These are phyloP conservation scores for Mallotus japonicus DNA, from an alignment of 441 rosid species.

Conservation along the genomic window DNA sequence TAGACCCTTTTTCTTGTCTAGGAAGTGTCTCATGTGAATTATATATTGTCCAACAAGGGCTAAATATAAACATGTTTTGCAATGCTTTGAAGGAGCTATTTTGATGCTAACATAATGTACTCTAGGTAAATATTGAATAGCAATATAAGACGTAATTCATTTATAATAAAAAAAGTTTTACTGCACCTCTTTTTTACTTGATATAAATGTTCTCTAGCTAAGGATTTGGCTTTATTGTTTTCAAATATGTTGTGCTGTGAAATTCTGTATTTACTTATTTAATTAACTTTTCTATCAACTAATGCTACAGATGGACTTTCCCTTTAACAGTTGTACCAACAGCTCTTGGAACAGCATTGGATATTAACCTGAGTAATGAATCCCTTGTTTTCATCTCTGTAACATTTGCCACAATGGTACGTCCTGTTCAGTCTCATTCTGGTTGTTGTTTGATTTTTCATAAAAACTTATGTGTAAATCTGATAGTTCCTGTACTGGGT, in stretches of 20 bases:
- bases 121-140: neutral
- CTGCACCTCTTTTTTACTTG: neutral
- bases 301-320: conserved; percentile 82
- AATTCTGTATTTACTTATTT: conserved; percentile 28
- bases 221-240: conserved; percentile 7
- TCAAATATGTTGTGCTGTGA: conserved; percentile 8
- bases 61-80: neutral
- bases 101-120: neutral
- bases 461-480: conserved; percentile 13
- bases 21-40: neutral
- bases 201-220: neutral
- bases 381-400: conserved; percentile 98
- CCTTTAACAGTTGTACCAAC: conserved; percentile 98
- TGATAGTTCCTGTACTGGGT: conserved; percentile 18
- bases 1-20: neutral
- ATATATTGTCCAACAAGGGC: neutral
- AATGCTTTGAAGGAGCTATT: neutral
- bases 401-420: conserved; percentile 98
- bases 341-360: conserved; percentile 96
- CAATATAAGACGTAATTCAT: neutral
- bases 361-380: conserved; percentile 90
- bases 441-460: conserved; percentile 18
- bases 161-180: neutral
- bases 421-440: conserved; percentile 26
- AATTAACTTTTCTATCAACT: conserved; percentile 61